Percentiles rank a stretch among this genome's conserved stretches.
phyloP scores from a whole-genome alignment of 2,329 filamentous ascomycete genomes.

The Pezicula carpinea region DNA sequence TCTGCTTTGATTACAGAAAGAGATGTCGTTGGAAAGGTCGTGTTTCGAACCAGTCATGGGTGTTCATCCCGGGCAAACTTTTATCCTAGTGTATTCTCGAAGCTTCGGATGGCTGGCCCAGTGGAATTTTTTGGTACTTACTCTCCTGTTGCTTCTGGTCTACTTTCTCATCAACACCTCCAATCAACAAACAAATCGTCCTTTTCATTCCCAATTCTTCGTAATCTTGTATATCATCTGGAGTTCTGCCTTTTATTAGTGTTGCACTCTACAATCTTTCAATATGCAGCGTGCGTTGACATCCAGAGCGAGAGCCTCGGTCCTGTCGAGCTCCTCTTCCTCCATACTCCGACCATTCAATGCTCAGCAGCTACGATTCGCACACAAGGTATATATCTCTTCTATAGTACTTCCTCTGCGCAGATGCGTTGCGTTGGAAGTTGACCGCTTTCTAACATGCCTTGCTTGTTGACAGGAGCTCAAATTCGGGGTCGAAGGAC shows the following conservation, averaged over 20 bases:
- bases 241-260: constrained; percentile 20
- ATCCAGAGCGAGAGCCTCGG: constrained; percentile 73
- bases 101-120: no score
- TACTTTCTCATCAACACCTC: neutral
- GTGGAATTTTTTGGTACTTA: no score
- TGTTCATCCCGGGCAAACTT: no score
- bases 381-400: constrained; percentile 75
- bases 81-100: no score
- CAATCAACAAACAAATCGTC: constrained; percentile 3
- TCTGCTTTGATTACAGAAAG: no score
- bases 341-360: constrained; percentile 62
- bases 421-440: neutral
- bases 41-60: no score
- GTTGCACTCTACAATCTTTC: constrained; percentile 25
- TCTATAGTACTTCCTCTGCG: neutral
- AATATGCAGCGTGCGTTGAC: constrained; percentile 95
- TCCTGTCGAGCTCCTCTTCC: constrained; percentile 65
- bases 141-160: neutral
- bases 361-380: constrained; percentile 89
- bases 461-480: constrained; percentile 62
- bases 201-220: constrained; percentile 6
- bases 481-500: constrained; percentile 95
- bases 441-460: neutral
- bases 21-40: no score
- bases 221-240: constrained; percentile 11